Evolutionary conservation across 306 rosid species (phyloP), one percentile per base, ranked within the genome.

Genomic region (Hylodesmum podocarpum): DNA sequence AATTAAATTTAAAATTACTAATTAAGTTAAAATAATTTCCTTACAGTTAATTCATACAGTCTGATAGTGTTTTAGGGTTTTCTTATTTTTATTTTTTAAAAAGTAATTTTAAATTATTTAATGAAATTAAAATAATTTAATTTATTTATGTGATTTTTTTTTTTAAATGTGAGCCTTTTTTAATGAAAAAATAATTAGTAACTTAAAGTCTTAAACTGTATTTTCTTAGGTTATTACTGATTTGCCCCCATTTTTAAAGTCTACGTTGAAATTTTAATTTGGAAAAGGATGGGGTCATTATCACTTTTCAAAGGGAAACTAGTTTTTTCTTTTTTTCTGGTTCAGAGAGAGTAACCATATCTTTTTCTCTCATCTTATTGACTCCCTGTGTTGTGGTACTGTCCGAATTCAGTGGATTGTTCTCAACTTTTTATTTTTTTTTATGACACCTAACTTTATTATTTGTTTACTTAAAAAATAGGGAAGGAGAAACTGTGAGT

Each of bases 321-420:
- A 61, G 12, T 59, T 14, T 15, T 44, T 44, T 15, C 3, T 15
- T 3, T 44, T 29, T 14, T 62, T 15, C 46, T 15, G 33, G 27
- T 18, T 22, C 40, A 27, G 21, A 9, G 21, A 9, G 1, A 33
- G 7, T 18, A 33, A 37, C 4, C 71, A 4, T 39, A 65, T 65
- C 71, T 65, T 65, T 65, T 65, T 65, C 71, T 39, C 71, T 22
- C 34, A 12, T 65, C 51, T 13, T 37, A 22, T 10, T 37, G 71
- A 31, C 1, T 7, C 18, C 4, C 2, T 37, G 18, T 12, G 29
- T 65, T 65, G 0, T 33, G 16, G 6, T 65, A 37, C 31, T 65
- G 8, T 19, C 3, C 18, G 14, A 19, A 39, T 18, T 36, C 36
- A 3, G 24, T 31, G 65, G 28, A 15, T 27, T 7, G 15, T 9